Evolutionary conservation across 2,329 filamentous ascomycete genomes (phyloP), one percentile per base, ranked within the genome.

Genomic region (Endoconidiophora polonica): DNA sequence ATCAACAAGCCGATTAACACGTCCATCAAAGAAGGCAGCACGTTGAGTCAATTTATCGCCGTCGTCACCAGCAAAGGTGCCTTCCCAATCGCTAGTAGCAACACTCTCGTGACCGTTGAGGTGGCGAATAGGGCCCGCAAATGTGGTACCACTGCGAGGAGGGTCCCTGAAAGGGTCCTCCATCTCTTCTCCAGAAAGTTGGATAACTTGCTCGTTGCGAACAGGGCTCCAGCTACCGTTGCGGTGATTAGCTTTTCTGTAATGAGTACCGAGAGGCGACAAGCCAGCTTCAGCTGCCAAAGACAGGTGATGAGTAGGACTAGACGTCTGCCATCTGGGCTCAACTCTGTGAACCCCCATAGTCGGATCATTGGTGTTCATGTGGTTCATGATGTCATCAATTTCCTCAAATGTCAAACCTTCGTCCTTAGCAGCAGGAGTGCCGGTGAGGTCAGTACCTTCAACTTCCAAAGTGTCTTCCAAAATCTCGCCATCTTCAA

Each of bases 41-140:
- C 87, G 79, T 48, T 80, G 79, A 56, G 84, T 78, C 50, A 96
- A 70, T 64, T 94, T 94, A 46, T 79, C 76, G 52, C 93, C 86
- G 59, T 93, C 85, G 33, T 82, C 80, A 16, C 86, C 84, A 7
- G 83, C 82, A 54, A 95, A 80, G 44, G 82, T 78, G 60, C 83
- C 83, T 59, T 94, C 87, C 91, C 91, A 98, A 62, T 96, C 90
- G 61, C 88, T 95, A 53, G 79, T 75, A 22, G 81, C 79, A 4
- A 50, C 47, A 20, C 52, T 46, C 22, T 56, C 59, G 40, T 71
- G 74, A 2, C 44, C 40, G 57, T 81, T 77, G 49, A 86, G 69
- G 49, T 76, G 74, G 54, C 76, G 74, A 24, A 86, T 67, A 48
- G 77, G 72, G 20, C 74, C 72, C 7, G 57, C 59, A 23, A 61